Conservation (phyloP, 305 asterid species). For the Plantago coronopus region DNA sequence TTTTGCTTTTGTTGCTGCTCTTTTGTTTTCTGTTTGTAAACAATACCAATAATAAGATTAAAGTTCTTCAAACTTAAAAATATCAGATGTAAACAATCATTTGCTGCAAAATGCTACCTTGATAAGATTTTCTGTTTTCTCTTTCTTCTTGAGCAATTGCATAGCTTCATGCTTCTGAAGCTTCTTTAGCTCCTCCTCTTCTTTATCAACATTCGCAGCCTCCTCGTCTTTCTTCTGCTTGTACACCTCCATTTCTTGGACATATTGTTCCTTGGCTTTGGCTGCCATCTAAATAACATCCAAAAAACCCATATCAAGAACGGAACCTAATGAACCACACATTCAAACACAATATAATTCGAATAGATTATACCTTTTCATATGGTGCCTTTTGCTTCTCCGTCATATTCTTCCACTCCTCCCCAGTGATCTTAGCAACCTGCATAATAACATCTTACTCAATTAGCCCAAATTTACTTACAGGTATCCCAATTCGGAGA, state of each 20-base stretch:
- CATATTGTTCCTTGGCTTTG: constrained; percentile 58
- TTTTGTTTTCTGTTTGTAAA: constrained; percentile 55
- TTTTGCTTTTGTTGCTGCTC: constrained; percentile 50
- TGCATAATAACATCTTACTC: constrained; percentile 6
- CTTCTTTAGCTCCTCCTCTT: constrained; percentile 68
- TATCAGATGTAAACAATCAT: too few relatives aligned
- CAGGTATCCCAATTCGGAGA: too few relatives aligned
- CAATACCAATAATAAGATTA: too few relatives aligned
- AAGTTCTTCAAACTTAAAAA: constrained; percentile 10
- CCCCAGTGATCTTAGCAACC: constrained; percentile 75
- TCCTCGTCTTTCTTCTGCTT: constrained; percentile 79
- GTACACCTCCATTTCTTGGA: constrained; percentile 70
- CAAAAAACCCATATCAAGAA: constrained; percentile 9
- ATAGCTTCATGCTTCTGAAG: constrained; percentile 82
- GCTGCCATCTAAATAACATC: constrained; percentile 42
- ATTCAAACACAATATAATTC: background rate
- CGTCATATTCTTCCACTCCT: constrained; percentile 85
- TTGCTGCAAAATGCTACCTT: too few relatives aligned
- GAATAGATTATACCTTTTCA: constrained; percentile 37
- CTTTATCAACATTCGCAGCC: constrained; percentile 41
- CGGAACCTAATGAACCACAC: background rate
- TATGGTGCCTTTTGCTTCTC: constrained; percentile 59
- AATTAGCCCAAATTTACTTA: constrained; percentile 6
- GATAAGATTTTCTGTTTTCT: constrained; percentile 66
- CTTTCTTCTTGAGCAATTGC: constrained; percentile 86